Evolutionary conservation across 495 filamentous ascomycete genomes (phyloP).

Genomic region (Neurospora tetraspora): DNA sequence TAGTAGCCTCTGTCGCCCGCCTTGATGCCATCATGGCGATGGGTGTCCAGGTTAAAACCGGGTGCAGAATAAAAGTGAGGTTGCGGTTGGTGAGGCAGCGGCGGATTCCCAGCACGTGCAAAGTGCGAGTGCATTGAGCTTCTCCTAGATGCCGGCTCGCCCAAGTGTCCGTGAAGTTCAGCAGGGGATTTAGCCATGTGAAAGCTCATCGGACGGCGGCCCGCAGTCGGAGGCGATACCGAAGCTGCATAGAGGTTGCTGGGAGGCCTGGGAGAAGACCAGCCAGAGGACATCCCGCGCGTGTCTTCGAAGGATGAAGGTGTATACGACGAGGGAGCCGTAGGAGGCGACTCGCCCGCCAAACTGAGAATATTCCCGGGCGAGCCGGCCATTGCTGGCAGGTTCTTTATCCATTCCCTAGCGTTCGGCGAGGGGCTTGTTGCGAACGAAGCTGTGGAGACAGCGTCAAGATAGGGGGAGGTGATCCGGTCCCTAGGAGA

Average conservation of each 20-base stretch:
- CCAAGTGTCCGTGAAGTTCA: conserved; percentile 34
- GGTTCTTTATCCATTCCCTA: conserved; percentile 43
- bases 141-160: conserved; percentile 30
- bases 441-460: conserved; percentile 34
- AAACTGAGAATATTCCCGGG: conserved; percentile 45
- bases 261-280: conserved; percentile 30
- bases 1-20: conserved; percentile 58
- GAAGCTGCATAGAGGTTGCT: conserved; percentile 31
- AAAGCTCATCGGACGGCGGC: conserved; percentile 40
- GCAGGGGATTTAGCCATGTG: conserved; percentile 37
- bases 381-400: conserved; percentile 39
- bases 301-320: conserved; percentile 46
- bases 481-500: conserved; percentile 14
- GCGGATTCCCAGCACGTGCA: conserved; percentile 44
- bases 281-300: conserved; percentile 30
- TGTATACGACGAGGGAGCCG: conserved; percentile 41
- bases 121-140: conserved; percentile 53
- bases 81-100: conserved; percentile 73
- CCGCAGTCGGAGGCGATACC: conserved; percentile 36
- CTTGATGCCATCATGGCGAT: conserved; percentile 37
- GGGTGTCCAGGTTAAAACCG: conserved; percentile 58
- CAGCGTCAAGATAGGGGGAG: conserved; percentile 35
- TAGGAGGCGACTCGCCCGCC: conserved; percentile 44
- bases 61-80: conserved; percentile 57
- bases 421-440: conserved; percentile 38